phyloP scores from a whole-genome alignment of 768 basidiomycete species.

The Favolaschia claudopus region DNA sequence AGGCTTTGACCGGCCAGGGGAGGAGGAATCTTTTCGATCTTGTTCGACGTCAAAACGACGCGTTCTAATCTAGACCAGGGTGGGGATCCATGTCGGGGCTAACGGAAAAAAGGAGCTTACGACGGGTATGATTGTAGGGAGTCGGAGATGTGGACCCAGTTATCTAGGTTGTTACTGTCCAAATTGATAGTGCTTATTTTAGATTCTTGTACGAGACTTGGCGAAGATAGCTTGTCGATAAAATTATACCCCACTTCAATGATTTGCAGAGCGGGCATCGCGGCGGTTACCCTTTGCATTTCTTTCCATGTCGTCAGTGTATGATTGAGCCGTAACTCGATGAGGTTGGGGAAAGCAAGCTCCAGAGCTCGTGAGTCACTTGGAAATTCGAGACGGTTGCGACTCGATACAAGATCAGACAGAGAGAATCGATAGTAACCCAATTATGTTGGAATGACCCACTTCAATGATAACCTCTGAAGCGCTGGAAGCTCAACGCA shows the following conservation, averaged over 20 bases:
- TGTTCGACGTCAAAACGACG: constrained; percentile 72
- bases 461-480: constrained; percentile 82
- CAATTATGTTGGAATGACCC: constrained; percentile 37
- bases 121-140: constrained; percentile 51
- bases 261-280: constrained; percentile 61
- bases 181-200: constrained; percentile 67
- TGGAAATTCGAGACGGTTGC: constrained; percentile 66
- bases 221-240: constrained; percentile 40
- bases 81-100: constrained; percentile 17
- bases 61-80: constrained; percentile 59
- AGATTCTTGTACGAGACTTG: constrained; percentile 25
- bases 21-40: constrained; percentile 57
- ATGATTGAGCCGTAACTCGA: constrained; percentile 76
- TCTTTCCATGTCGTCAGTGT: constrained; percentile 79
- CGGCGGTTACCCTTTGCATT: constrained; percentile 54
- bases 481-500: constrained; percentile 66
- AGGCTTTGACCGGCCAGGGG: constrained; percentile 39
- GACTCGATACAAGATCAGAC: constrained; percentile 50
- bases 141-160: constrained; percentile 61
- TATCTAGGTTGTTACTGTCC: constrained; percentile 66
- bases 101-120: constrained; percentile 46
- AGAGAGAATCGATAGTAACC: constrained; percentile 23
- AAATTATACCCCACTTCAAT: constrained; percentile 80
- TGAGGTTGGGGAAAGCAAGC: constrained; percentile 57
- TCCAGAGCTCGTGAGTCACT: constrained; percentile 37